Percentiles rank a stretch among this genome's conserved stretches.
These are phyloP conservation scores for Yamadazyma trypodendri DNA, from an alignment of 1,139 yeast genomes.

Conservation along the genomic window DNA sequence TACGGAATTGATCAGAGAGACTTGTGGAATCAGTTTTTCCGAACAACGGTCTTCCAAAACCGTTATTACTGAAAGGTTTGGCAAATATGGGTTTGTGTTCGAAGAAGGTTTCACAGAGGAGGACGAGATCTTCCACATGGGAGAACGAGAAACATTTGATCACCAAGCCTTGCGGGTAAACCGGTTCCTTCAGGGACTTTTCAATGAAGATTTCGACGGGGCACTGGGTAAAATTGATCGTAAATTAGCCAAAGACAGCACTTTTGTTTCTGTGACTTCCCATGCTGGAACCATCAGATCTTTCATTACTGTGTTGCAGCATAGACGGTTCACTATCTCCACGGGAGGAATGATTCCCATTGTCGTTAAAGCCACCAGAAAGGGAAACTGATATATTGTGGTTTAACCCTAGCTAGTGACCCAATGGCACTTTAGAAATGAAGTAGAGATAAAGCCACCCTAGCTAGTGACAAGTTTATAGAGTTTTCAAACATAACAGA, in stretches of 20 bases:
- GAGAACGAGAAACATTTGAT: conserved; percentile 40
- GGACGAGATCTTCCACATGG: conserved; percentile 39
- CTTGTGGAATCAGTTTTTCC: conserved; percentile 65
- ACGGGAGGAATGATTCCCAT: conserved; percentile 63
- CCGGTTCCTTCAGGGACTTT: conserved; percentile 46
- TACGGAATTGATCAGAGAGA: conserved; percentile 68
- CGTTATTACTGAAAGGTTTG: conserved; percentile 16
- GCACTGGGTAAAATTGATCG: conserved; percentile 20
- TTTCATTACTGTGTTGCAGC: conserved; percentile 51
- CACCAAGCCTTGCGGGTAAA: conserved; percentile 51
- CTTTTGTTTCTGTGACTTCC: conserved; percentile 51
- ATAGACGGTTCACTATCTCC: conserved; percentile 53
- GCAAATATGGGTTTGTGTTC: conserved; percentile 26
- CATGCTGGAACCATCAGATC: conserved; percentile 64
- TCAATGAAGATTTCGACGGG: conserved; percentile 30
- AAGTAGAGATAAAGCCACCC: no score
- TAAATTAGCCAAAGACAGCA: conserved; percentile 21
- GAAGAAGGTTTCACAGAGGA: conserved; percentile 48
- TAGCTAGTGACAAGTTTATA: no score
- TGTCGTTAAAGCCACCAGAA: conserved; percentile 43
- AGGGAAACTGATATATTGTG: no score
- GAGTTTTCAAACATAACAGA: no score
- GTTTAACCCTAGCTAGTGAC: no score
- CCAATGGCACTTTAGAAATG: no score
- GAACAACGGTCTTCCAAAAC: conserved; percentile 51